Evolutionary conservation across 108 stramenopile species (phyloP), one percentile per base, ranked within the genome.

Genomic region (Nannochloropsis gaditana): DNA sequence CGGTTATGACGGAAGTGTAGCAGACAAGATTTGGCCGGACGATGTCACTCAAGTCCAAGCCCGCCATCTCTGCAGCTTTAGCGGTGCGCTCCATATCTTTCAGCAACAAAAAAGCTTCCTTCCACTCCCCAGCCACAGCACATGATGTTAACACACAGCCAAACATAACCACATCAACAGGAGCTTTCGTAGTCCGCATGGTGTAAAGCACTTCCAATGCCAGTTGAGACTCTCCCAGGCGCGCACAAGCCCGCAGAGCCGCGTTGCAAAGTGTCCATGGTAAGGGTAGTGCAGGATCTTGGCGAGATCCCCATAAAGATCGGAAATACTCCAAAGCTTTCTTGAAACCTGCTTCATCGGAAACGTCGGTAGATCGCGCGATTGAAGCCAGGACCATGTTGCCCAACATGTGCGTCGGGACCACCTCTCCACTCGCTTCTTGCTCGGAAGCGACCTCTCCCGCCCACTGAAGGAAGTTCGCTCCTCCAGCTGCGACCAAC

Each of bases 381-480:
- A 73, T n/a, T n/a, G 59, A 73, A 15, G 59, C 59, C 59, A 73
- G 59, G 19, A 73, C 8, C 59, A 73, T 73, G 59, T 73, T 73
- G 3, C 59, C 59, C 59, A 73, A 8, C 59, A 73, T 73, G 59
- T 73, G 59, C 8, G 8, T 73, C 6, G 59, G 59, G n/a, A 73
- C 59, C 59, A n/a, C n/a, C 59, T 73, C 59, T n/a, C 59, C 59
- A 73, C 59, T 73, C 8, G 59, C 59, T 73, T 73, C 59, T n/a
- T 73, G 59, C 59, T 73, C 59, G 19, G n/a, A 73, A 73, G 59
- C 59, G 19, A 73, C 59, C 59, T 73, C 59, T n/a, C 59, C 59
- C 5, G 59, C 59, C n/a, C 19, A 15, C 59, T 15, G 19, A 3
- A 73, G 59, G 8, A n/a, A 73, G 59, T 15, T 73, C 19, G 59